A percentile compares a stretch with the other conserved stretches of the same genome.
phyloP scores from a whole-genome alignment of 768 basidiomycete species.

The Russula dissimulans region DNA sequence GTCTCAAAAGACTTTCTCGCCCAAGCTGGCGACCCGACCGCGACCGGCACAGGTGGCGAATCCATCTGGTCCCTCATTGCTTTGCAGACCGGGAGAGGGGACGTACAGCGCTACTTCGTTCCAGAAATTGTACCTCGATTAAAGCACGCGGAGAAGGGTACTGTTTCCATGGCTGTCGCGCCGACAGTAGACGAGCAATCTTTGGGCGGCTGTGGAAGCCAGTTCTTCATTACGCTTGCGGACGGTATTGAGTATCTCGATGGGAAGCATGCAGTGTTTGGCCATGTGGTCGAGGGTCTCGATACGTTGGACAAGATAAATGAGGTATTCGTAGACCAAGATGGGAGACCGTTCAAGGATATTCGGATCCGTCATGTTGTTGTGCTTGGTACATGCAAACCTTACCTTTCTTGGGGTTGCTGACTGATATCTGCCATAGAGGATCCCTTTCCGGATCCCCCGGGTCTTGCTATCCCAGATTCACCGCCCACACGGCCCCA shows the following conservation, averaged over 20 bases:
- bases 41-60: slow-evolving; percentile 89
- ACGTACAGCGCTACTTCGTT: slow-evolving; percentile 68
- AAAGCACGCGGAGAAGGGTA: slow-evolving; percentile 79
- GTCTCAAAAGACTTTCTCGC: slow-evolving; percentile 97
- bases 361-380: slow-evolving; percentile 93
- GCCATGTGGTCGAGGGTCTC: slow-evolving; percentile 88
- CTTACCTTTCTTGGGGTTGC: neutral
- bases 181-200: slow-evolving; percentile 56
- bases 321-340: slow-evolving; percentile 82
- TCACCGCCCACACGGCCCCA: slow-evolving; percentile 72
- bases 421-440: slow-evolving; percentile 39
- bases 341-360: slow-evolving; percentile 88
- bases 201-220: slow-evolving; percentile 78
- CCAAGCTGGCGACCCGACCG: slow-evolving; percentile 93
- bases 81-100: slow-evolving; percentile 32
- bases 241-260: slow-evolving; percentile 94
- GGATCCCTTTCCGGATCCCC: slow-evolving; percentile 91
- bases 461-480: slow-evolving; percentile 61
- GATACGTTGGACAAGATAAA: slow-evolving; percentile 91
- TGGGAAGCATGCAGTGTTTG: slow-evolving; percentile 87
- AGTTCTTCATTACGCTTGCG: slow-evolving; percentile 92
- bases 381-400: slow-evolving; percentile 60
- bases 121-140: slow-evolving; percentile 74
- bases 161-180: slow-evolving; percentile 95
- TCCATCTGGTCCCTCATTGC: slow-evolving; percentile 74